Conservation (phyloP, 2,329 filamentous ascomycete genomes). For the Exutisphaerella laricina region DNA sequence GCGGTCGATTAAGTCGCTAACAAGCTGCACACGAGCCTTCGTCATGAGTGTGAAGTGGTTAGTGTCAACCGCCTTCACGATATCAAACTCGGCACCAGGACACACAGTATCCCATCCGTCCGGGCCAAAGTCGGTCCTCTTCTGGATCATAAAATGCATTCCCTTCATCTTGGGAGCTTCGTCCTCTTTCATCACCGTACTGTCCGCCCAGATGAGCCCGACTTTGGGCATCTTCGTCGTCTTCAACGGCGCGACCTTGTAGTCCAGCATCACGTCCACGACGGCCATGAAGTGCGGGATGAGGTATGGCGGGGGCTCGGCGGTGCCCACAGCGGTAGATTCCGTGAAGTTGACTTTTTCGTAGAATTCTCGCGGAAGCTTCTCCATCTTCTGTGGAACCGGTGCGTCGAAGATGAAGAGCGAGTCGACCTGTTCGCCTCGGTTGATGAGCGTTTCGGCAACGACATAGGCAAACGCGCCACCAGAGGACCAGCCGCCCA, state of each 20-base stretch:
- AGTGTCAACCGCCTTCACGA: slow-evolving; percentile 30
- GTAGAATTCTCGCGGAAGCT: slow-evolving; percentile 54
- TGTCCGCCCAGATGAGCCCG: slow-evolving; percentile 44
- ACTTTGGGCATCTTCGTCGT: slow-evolving; percentile 39
- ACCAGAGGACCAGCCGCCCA: slow-evolving; percentile 23
- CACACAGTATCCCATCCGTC: slow-evolving; percentile 46
- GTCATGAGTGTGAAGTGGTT: slow-evolving; percentile 40
- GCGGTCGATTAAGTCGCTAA: not conserved
- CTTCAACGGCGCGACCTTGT: slow-evolving; percentile 28
- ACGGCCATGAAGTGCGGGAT: slow-evolving; percentile 49
- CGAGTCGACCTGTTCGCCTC: slow-evolving; percentile 18
- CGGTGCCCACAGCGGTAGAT: not conserved
- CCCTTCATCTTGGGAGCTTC: slow-evolving; percentile 39
- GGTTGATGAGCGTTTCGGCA: slow-evolving; percentile 13
- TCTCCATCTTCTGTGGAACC: slow-evolving; percentile 15
- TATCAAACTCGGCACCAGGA: slow-evolving; percentile 33
- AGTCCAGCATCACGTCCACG: slow-evolving; percentile 44
- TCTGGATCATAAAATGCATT: slow-evolving; percentile 41
- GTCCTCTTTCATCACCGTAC: slow-evolving; percentile 44
- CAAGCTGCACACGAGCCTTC: not conserved
- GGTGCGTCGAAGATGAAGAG: slow-evolving; percentile 33
- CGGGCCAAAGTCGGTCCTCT: slow-evolving; percentile 43
- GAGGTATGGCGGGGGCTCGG: slow-evolving; percentile 41
- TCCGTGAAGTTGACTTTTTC: slow-evolving; percentile 19
- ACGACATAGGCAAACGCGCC: slow-evolving; percentile 19